Percentiles rank a stretch among this genome's conserved stretches.
Evolutionary conservation across 2,329 filamentous ascomycete species (phyloP).

Genomic region (Colletotrichum sp.): DNA sequence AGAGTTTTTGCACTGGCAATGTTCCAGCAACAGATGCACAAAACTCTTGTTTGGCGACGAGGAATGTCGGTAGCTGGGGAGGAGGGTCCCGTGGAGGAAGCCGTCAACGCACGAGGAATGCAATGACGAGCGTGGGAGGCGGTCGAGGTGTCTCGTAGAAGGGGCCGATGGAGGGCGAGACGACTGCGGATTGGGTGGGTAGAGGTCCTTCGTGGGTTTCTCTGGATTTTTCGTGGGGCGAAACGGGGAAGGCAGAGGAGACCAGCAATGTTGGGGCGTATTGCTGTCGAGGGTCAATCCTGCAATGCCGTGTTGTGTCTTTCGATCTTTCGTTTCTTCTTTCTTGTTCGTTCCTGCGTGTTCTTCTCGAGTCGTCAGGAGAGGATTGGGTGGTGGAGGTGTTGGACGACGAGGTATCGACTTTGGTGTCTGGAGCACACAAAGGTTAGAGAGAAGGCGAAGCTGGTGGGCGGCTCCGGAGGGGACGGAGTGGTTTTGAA

Average conservation of each 20-base stretch:
- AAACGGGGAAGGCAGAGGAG: not conserved
- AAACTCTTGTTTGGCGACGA: conserved; percentile 12
- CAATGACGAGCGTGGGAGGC: conserved; percentile 8
- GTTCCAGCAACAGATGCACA: conserved; percentile 22
- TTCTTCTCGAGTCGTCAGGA: conserved; percentile 1
- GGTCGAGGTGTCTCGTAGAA: conserved; percentile 5
- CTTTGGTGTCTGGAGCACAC: conserved; percentile 22
- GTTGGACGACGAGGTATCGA: not conserved
- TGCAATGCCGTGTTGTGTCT: conserved; percentile 4
- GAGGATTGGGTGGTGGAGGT: not conserved
- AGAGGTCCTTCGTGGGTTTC: conserved; percentile 1
- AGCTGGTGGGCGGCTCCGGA: conserved; percentile 15
- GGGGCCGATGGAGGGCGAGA: not conserved
- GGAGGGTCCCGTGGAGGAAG: conserved; percentile 20
- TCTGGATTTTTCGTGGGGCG: conserved; percentile 7
- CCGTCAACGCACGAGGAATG: conserved; percentile 17
- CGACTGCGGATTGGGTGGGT: not conserved
- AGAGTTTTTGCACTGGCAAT: conserved; percentile 23
- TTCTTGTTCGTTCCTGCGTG: not conserved
- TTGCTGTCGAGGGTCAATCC: conserved; percentile 12
- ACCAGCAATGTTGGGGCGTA: not conserved
- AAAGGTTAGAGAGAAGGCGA: conserved; percentile 10
- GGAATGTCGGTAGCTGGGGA: conserved; percentile 21
- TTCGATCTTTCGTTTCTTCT: not conserved
- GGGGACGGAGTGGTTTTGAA: conserved; percentile 23